Conservation (phyloP, 2,329 filamentous ascomycete genomes). For the Colletotrichum graminicola region DNA sequence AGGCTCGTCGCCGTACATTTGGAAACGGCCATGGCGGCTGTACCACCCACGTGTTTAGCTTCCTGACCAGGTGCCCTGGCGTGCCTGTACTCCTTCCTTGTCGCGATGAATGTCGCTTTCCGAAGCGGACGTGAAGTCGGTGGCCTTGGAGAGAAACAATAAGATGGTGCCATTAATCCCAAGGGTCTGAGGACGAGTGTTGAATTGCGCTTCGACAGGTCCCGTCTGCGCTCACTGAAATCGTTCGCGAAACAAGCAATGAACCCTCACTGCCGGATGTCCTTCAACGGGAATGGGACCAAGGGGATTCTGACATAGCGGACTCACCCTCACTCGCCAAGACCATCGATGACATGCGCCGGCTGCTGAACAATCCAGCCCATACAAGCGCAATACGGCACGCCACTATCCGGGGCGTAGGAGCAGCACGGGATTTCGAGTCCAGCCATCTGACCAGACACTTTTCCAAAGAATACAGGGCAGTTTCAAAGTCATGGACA, state of each 20-base stretch:
- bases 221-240: constrained; percentile 46
- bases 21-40: constrained; percentile 27
- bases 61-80: too few relatives aligned
- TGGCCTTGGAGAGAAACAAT: too few relatives aligned
- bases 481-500: neutral
- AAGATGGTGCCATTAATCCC: too few relatives aligned
- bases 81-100: too few relatives aligned
- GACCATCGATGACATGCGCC: neutral
- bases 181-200: too few relatives aligned
- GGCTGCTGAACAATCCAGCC: neutral
- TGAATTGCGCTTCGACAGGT: constrained; percentile 21
- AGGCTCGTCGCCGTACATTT: constrained; percentile 52
- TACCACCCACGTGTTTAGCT: neutral
- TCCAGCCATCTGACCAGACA: neutral
- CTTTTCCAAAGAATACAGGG: neutral
- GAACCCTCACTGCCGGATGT: neutral
- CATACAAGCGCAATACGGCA: neutral
- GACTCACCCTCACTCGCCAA: neutral
- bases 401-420: neutral
- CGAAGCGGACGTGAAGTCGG: too few relatives aligned
- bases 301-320: too few relatives aligned
- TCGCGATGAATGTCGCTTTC: too few relatives aligned
- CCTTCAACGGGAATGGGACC: constrained; percentile 4
- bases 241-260: neutral
- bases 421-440: neutral